Evolutionary conservation across 2,329 filamentous ascomycete genomes (phyloP), one percentile per base, ranked within the genome.

Genomic region (Penicillium hesseltinei): DNA sequence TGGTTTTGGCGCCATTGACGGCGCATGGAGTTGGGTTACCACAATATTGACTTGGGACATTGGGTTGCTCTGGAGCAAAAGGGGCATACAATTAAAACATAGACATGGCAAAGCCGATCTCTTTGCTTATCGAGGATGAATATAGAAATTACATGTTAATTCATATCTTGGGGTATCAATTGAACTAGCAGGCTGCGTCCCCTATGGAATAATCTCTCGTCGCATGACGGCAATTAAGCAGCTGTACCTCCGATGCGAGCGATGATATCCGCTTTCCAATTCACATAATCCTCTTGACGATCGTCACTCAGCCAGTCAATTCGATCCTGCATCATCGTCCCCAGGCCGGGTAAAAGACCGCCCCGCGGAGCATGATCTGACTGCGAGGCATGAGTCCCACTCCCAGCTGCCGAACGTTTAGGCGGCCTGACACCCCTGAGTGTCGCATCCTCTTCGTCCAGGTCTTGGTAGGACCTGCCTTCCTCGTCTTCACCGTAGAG

Each of bases 251-350:
- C 66, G 49, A 80, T 73, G 50, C 71, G 69, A 25, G 68, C 61
- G 65, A 80, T 62, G 5, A 79, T 75, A 44, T 70, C 69, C 17
- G 70, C 70, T 66, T 77, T 79, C 78, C 78, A 81, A 25, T 69
- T 64, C 5, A 69, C 40, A 61, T 73, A 80, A n/a, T 77, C 74
- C 54, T 71, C 72, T 47, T 64, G 70, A 5, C 73, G 73, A 36
- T 79, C 74, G 25, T 78, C 75, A 62, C 76, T 79, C 62, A 80
- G 55, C 69, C 75, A 80, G 65, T 81, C 77, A 13, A 80, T 67
- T 5, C 73, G 71, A 63, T 77, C 74, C 58, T 80, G 78, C 77
- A 81, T 80, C 79, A 81, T 81, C 0, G 79, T 81, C 5, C 77
- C 77, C 27, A 81, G 64, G 13, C 78, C 79, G 5, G 79, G 77